phyloP scores from a whole-genome alignment of 2,329 filamentous ascomycete genomes.

The Arthrobotrys megalospora region DNA sequence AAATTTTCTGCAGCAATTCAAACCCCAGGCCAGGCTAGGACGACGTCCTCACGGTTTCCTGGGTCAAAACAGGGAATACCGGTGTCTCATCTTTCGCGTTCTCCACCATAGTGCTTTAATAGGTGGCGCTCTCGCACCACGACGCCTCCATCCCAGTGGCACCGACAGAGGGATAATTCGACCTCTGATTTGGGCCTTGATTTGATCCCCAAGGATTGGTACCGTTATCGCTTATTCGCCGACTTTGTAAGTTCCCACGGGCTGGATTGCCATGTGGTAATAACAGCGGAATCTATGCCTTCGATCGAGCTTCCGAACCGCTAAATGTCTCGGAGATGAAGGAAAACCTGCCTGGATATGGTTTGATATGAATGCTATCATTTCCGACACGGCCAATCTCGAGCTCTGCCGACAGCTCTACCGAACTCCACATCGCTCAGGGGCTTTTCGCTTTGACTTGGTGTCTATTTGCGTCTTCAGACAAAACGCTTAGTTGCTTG shows the following conservation, averaged over 20 bases:
- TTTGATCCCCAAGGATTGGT: constrained; percentile 46
- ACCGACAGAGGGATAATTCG: constrained; percentile 30
- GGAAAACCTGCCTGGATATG: constrained; percentile 44
- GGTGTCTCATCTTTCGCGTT: constrained; percentile 36
- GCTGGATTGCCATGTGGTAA: constrained; percentile 58
- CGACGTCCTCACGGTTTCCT: constrained; percentile 8
- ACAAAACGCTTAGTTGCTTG: constrained; percentile 8
- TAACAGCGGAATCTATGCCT: constrained; percentile 53
- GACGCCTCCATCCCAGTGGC: constrained; percentile 40
- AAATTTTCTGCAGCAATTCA: constrained; percentile 20
- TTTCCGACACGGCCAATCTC: constrained; percentile 45
- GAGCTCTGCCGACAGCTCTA: constrained; percentile 26
- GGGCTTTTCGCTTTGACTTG: constrained; percentile 21
- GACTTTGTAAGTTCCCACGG: constrained; percentile 51
- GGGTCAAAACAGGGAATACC: constrained; percentile 34
- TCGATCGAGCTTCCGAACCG: constrained; percentile 57
- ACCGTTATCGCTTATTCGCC: constrained; percentile 47
- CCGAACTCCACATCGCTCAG: constrained; percentile 46
- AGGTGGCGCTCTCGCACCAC: constrained; percentile 38
- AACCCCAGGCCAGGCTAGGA: constrained; percentile 35
- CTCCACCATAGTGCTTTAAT: constrained; percentile 33
- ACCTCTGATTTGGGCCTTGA: constrained; percentile 35
- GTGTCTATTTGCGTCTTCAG: constrained; percentile 33
- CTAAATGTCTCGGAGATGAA: constrained; percentile 58
- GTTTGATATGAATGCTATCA: constrained; percentile 43